Evolutionary conservation across 192 early-diverging fungal genomes (phyloP).

Genomic region (Linnemannia zychae): DNA sequence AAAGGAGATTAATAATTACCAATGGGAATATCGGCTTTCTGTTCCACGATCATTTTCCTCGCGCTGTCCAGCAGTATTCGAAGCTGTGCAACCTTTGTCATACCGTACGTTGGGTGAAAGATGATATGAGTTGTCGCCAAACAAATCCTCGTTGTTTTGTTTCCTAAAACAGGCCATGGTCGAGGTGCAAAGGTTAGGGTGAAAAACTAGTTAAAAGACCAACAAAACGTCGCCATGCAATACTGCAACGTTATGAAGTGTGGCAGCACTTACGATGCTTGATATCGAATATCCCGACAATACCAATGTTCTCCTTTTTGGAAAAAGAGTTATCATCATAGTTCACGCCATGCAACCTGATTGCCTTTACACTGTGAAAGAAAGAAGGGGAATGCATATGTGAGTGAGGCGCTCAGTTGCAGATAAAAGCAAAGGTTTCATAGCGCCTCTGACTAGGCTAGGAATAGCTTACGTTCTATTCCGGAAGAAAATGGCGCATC

Average conservation of each 20-base stretch:
- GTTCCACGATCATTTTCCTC: background rate
- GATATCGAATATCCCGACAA: slow-evolving; percentile 43
- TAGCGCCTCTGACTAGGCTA: background rate
- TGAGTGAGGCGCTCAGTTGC: background rate
- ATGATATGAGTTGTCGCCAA: slow-evolving; percentile 46
- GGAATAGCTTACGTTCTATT: slow-evolving; percentile 15
- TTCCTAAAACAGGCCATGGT: background rate
- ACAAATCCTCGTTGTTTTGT: slow-evolving; percentile 13
- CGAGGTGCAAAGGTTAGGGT: background rate
- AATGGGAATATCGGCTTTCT: slow-evolving; percentile 11
- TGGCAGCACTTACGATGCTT: slow-evolving; percentile 21
- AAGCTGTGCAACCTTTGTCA: slow-evolving; percentile 47
- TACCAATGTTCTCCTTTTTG: slow-evolving; percentile 39
- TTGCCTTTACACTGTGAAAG: background rate
- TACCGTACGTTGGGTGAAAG: slow-evolving; percentile 30
- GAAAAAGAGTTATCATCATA: slow-evolving; percentile 14
- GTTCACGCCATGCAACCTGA: slow-evolving; percentile 12
- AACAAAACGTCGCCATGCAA: background rate
- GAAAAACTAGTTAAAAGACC: no score
- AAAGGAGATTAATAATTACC: slow-evolving; percentile 12
- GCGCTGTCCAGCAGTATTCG: slow-evolving; percentile 32
- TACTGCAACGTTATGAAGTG: background rate
- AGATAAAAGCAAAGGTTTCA: background rate
- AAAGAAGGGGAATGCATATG: background rate
- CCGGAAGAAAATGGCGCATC: slow-evolving; percentile 47